A percentile compares a stretch with the other conserved stretches of the same genome.
Conservation (phyloP, 495 filamentous ascomycete species). For the Podospora sp. region DNA sequence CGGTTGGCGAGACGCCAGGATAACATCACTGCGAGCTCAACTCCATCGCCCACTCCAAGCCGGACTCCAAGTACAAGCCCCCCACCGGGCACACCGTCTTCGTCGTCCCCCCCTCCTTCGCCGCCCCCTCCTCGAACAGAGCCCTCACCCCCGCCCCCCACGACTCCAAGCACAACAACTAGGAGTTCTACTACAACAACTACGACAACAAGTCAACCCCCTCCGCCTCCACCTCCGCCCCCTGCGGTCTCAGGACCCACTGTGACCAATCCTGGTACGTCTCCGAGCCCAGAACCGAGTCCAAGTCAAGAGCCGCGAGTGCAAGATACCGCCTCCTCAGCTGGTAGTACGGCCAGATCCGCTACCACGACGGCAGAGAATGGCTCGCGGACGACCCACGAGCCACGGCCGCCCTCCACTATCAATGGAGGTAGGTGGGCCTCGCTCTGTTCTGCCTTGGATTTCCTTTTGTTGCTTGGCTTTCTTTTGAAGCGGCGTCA, state of each 20-base stretch:
- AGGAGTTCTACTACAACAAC: neutral
- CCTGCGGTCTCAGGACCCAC: slow-evolving; percentile 2
- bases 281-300: slow-evolving; percentile 1
- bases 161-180: slow-evolving; percentile 7
- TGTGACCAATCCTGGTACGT: slow-evolving; percentile 8
- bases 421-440: slow-evolving; percentile 33
- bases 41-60: slow-evolving; percentile 1
- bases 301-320: neutral
- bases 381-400: neutral
- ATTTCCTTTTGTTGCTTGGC: slow-evolving; percentile 4
- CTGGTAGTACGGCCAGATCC: neutral
- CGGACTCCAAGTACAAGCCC: slow-evolving; percentile 15
- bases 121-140: slow-evolving; percentile 10
- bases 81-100: slow-evolving; percentile 12
- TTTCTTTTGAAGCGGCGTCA: neutral
- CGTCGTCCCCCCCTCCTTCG: slow-evolving; percentile 18
- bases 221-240: slow-evolving; percentile 18
- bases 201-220: slow-evolving; percentile 24
- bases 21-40: slow-evolving; percentile 11
- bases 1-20: slow-evolving; percentile 46
- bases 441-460: neutral
- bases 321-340: neutral
- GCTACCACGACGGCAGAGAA: neutral
- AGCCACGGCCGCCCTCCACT: slow-evolving; percentile 26
- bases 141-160: neutral